Evolutionary conservation across 31 red algal species (phyloP), one percentile per base, ranked within the genome.

Genomic region (Odonthalia washingtoniensis): DNA sequence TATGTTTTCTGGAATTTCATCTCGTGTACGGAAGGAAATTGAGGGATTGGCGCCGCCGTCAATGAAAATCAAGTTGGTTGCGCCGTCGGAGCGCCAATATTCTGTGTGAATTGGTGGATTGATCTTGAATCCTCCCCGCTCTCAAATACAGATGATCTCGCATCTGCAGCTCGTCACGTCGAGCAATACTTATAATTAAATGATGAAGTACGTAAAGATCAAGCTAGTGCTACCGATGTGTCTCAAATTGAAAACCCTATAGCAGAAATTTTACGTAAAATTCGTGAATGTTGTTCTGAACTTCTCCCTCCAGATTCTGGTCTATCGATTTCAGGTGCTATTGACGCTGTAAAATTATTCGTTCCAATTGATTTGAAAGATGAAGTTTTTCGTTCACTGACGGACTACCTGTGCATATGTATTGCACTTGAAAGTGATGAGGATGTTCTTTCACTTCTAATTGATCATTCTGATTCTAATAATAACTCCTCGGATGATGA

Each of bases 31-130:
- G 79, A 95, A 93, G 61, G 98, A 99, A 77, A 90, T 99, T 53
- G 93, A 94, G 75, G 62, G 87, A 21, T 69, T 97, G 36, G 92
- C 95, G 30, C 98, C 98, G 40, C 73, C 95, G 39, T 93, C 93
- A 32, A 97, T 99, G 90, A 97, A 99, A 76, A 90, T 97, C 77
- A 97, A 97, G 90, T 91, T 97, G 18, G 87, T 95, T 78, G 95
- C 93, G 17, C 95, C 98, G 14, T 92, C 95, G 45, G 98, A 99
- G 86, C 95, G 95, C 38, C 88, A 97, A 77, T 97, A 92, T 75
- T 95, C 93, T 44, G 92, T 95, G 34, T 99, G 98, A 95, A 97
- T 95, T 85, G 98, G 98, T 49, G 98, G 98, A 16, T 99, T 95
- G 27, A 99, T 99, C 82, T 74, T 99, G 21, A 90, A 95, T 28